Evolutionary conservation across 2,329 filamentous ascomycete genomes (phyloP).

Genomic region (Xylogone sp.): DNA sequence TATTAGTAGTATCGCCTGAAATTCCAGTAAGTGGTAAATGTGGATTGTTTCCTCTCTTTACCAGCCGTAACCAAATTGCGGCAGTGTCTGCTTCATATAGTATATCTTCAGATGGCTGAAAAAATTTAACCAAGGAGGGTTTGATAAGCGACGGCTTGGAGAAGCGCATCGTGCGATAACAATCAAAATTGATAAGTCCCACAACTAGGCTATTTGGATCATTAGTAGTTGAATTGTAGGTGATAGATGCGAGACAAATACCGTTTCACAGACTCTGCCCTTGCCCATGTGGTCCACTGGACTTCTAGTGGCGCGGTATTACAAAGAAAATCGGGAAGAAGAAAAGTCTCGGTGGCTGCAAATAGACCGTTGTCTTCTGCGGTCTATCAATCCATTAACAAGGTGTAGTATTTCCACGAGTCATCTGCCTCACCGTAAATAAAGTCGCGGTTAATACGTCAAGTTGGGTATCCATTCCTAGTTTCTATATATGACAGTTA

Average conservation of each 20-base stretch:
- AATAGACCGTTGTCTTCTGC: background rate
- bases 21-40: background rate
- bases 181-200: background rate
- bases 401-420: background rate
- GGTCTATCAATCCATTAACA: background rate
- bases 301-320: background rate
- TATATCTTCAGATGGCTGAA: background rate
- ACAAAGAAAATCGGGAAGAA: background rate
- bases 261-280: background rate
- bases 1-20: background rate
- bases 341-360: background rate
- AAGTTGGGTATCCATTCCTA: background rate
- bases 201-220: background rate
- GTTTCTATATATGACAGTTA: background rate
- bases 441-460: background rate
- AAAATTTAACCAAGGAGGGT: background rate
- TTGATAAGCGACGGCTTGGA: background rate
- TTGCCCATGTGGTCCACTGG: background rate
- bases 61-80: background rate
- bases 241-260: background rate
- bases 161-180: background rate
- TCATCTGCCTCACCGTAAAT: background rate
- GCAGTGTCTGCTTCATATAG: background rate
- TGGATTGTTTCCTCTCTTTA: background rate
- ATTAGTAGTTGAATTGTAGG: background rate